Conservation (phyloP, 371 early-diverging fungal species). For the Chytridium lagenaria region DNA sequence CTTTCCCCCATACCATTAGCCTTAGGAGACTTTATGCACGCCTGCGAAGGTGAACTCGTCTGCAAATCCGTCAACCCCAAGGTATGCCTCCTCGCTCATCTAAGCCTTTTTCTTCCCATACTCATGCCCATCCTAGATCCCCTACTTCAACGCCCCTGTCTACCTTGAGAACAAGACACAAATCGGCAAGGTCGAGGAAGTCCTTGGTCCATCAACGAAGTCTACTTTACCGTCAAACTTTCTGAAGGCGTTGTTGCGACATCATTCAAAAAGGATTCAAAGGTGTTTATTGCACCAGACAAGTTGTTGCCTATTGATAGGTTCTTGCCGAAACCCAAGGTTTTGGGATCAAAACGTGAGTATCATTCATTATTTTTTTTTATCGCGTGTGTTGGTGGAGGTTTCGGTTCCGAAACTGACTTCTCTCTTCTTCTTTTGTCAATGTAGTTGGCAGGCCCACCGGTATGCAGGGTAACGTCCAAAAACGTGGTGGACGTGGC, state of each 20-base stretch:
- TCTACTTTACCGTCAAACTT: slow-evolving; percentile 95
- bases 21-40: slow-evolving; percentile 92
- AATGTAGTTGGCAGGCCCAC: slow-evolving; percentile 45
- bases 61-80: slow-evolving; percentile 85
- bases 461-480: slow-evolving; percentile 57
- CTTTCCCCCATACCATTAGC: slow-evolving; percentile 62
- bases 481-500: slow-evolving; percentile 49
- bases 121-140: slow-evolving; percentile 83
- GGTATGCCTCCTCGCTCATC: too few species aligned
- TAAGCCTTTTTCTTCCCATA: too few species aligned
- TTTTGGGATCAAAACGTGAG: slow-evolving; percentile 64
- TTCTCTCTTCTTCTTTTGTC: slow-evolving; percentile 15
- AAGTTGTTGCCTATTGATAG: slow-evolving; percentile 95
- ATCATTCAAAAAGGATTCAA: slow-evolving; percentile 87
- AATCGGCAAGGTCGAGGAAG: slow-evolving; percentile 99
- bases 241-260: slow-evolving; percentile 92
- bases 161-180: slow-evolving; percentile 96
- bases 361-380: slow-evolving; percentile 42
- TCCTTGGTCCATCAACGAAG: slow-evolving; percentile 97
- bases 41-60: slow-evolving; percentile 97
- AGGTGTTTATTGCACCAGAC: slow-evolving; percentile 92
- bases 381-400: slow-evolving; percentile 32
- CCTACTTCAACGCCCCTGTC: slow-evolving; percentile 99
- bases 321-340: slow-evolving; percentile 95
- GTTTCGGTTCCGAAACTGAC: slow-evolving; percentile 57